Evolutionary conservation across 139 green algal species (phyloP), one percentile per base, ranked within the genome.

Genomic region (Micractinium sp.): DNA sequence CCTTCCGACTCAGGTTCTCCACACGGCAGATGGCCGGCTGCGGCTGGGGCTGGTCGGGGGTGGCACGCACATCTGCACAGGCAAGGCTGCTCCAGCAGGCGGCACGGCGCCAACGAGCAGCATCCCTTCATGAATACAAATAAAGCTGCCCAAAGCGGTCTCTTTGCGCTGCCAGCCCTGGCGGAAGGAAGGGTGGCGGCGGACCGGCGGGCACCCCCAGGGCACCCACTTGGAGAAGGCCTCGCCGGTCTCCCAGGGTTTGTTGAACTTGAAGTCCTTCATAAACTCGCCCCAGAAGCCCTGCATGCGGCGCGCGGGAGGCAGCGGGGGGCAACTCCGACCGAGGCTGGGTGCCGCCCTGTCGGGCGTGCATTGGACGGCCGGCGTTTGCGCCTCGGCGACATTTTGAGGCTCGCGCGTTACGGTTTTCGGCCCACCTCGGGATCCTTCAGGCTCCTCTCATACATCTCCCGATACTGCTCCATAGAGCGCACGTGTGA

Each of bases 241-340:
- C 18, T 79, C 92, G n/a, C 90, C 82, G 35, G 29, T 67, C 33
- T 93, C 89, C 92, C 92, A 96, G 89, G 95, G 95, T 82, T 96
- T 98, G 38, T 98, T 89, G 97, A 97, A 99, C 87, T 97, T 88
- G 87, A 98, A 99, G n/a, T 97, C 85, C 61, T 91, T 67, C 3
- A 97, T 97, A 5, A 99, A 94, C 27, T 96, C 91, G 9, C 86
- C 95, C 97, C 98, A 99, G 90, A 99, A 99, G 29, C 69, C 93
- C 61, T 92, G 86, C 63, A 82, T 19, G 60, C 14, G 22, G 63
- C 20, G 22, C 47, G 47, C 7, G 47, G 47, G 7, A 56, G 47
- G 61, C 27, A 76, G n/a, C 20, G 39, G 66, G 27, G 25, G 33
- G 82, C 12, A 7, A 81, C 47, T 9, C 47, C 7, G 47, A 56